Evolutionary conservation across 495 filamentous ascomycete species (phyloP), one percentile per base, ranked within the genome.

Genomic region (Rusavskia elegans): DNA sequence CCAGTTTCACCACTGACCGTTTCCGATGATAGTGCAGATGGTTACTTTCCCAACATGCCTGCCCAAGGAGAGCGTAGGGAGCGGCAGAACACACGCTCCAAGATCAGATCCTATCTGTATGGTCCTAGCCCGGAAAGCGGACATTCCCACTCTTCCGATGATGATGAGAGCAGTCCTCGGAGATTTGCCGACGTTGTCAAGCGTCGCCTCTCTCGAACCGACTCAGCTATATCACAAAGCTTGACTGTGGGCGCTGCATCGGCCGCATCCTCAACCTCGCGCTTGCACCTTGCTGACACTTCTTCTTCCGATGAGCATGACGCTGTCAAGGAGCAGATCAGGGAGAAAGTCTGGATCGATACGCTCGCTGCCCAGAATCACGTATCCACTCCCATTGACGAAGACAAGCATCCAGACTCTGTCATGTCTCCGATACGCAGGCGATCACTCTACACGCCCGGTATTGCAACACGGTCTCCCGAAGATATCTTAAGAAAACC

Each of bases 371-470:
- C 59, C 44, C 45, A 57, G 16, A 59, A 62, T 40, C 59, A 62
- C 19, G 41, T 57, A 14, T 48, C 52, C 20, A 49, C 57, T 16
- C 55, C 59, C 4, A 44, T 55, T 5, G 57, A 59, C 36, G 62
- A 63, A 39, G 59, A 60, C 41, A 58, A 39, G 37, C 55, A 62
- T 39, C 50, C 54, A n/a, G 59, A 57, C 30, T 62, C 57, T 5
- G 30, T 55, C 14, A 68, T 66, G 50, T 67, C 70, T 27, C 57
- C 72, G 27, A 71, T 70, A 25, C 68, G 73, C 42, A 64, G 73
- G 25, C 67, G 70, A 19, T 76, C 73, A 21, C 61, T 75, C 9
- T 63, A 73, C 29, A 74, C 66, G 38, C 73, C 73, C 14, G 71
- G 73, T 0, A 61, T 74, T 42, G 71, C 72, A 16, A 74, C 71